Base-by-base conservation (phyloP, 2,329 filamentous ascomycete species). In the Huntiella bhutanensis region DNA sequence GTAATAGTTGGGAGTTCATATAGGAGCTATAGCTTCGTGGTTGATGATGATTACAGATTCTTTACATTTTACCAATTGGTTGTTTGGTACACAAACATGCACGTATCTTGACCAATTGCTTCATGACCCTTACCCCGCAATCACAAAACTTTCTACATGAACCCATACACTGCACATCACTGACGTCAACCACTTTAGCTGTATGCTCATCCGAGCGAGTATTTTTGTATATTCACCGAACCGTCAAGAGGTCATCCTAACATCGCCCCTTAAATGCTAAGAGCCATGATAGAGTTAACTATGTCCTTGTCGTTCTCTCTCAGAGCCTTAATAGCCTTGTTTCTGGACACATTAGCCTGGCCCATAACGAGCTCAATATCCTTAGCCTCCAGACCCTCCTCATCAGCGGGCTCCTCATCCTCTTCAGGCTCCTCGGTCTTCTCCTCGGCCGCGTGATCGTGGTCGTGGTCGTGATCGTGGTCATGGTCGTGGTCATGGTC, bases 291-390 rank as follows among this genome's bases (percentile, higher is more conserved):
- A 58, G 91, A 95, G 75, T 98, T 98, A 73, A 98, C 91, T 70
- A 98, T 98, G 64, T 98, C 91, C 61, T 96, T 95, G 70, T 96
- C 88, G 63, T 98, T 98, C 73, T 96, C 91, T 73, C 86, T 87
- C 62, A 98, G 75, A 48, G 92, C 91, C 71, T 96, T 98, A 71
- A 98, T 77, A 52, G 91, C 91, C 78, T 96, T 96, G 71, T 93
- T 95, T 65, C 91, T 77, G 57, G 85, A 94, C 58, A 98, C 92
- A 59, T 73, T 91, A 58, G 91, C 91, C 69, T 98, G 88, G 57
- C 83, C 85, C 85, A 96, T 95, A 65, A 98, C 91, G 50, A 98
- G 77, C 68, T 98, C 91, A 60, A 98, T 98, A 64, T 98, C 92
- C 79, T 98, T 98, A 62, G 88, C 82, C 73, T 98, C 91, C 47